These are phyloP conservation scores for Lasiodiplodia sp. DNA, from an alignment of 2,329 filamentous ascomycete genomes.

Conservation along the genomic window DNA sequence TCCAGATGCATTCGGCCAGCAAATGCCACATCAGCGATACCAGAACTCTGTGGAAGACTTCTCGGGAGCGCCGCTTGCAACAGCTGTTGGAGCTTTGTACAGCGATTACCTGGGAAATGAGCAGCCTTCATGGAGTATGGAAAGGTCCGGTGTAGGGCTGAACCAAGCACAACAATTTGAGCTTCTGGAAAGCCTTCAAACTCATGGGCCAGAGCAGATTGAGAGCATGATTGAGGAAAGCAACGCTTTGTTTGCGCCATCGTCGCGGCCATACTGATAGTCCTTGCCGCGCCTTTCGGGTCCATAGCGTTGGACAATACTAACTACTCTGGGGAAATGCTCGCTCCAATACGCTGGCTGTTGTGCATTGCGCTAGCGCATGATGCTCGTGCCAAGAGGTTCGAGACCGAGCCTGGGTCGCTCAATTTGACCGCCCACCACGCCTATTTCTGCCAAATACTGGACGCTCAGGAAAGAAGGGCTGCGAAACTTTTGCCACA, in stretches of 20 bases:
- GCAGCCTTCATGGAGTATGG: constrained; percentile 65
- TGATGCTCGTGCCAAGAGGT: not conserved
- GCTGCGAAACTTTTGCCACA: not conserved
- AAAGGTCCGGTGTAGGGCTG: constrained; percentile 54
- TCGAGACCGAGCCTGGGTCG: not conserved
- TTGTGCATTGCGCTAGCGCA: not conserved
- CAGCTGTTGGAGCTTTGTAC: constrained; percentile 27
- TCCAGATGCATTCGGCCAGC: constrained; percentile 39
- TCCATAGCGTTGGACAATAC: not conserved
- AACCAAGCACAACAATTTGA: constrained; percentile 84
- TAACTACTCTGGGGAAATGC: not conserved
- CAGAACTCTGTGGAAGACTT: constrained; percentile 11
- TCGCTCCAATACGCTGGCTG: not conserved
- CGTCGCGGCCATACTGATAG: constrained; percentile 7
- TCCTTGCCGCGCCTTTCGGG: not conserved
- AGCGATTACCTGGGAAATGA: constrained; percentile 51
- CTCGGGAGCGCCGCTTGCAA: not conserved
- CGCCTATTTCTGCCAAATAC: not conserved
- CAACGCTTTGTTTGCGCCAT: constrained; percentile 32
- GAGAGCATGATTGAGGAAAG: constrained; percentile 52
- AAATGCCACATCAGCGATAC: constrained; percentile 34
- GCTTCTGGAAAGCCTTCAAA: constrained; percentile 81
- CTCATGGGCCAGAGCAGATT: constrained; percentile 48
- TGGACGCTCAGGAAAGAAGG: not conserved
- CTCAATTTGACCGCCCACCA: not conserved